phyloP scores from a whole-genome alignment of 176 grass and related monocot genomes.

The Alloteropsis semialata region DNA sequence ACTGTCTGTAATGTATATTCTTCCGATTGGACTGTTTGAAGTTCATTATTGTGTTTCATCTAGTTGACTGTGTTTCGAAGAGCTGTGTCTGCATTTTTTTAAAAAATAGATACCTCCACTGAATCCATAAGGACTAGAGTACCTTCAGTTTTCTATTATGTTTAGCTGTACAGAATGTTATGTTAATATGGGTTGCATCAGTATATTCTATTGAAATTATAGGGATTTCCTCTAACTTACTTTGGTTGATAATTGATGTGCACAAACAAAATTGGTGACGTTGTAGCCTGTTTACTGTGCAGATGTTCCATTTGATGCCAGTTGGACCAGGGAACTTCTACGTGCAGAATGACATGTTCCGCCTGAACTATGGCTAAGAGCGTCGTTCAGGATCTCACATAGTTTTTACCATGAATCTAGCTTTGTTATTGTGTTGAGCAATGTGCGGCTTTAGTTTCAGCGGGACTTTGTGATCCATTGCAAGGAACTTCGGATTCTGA shows the following conservation, averaged over 20 bases:
- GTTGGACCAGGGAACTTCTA: conserved; percentile 49
- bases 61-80: background rate
- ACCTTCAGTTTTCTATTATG: background rate
- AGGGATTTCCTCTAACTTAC: background rate
- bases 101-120: background rate
- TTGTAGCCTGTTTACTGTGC: background rate
- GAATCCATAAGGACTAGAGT: background rate
- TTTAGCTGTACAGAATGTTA: background rate
- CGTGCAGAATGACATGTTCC: conserved; percentile 67
- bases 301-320: conserved; percentile 72
- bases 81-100: background rate
- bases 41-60: background rate
- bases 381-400: background rate
- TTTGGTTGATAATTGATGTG: background rate
- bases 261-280: background rate
- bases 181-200: background rate
- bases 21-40: background rate
- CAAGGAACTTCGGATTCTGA: background rate
- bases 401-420: background rate
- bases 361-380: conserved; percentile 59
- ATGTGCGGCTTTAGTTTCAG: background rate
- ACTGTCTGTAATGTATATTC: background rate
- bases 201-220: background rate
- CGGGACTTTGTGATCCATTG: background rate
- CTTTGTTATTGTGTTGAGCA: background rate